Conservation (phyloP, 306 rosid genomes). For the Rubus parviflorus region DNA sequence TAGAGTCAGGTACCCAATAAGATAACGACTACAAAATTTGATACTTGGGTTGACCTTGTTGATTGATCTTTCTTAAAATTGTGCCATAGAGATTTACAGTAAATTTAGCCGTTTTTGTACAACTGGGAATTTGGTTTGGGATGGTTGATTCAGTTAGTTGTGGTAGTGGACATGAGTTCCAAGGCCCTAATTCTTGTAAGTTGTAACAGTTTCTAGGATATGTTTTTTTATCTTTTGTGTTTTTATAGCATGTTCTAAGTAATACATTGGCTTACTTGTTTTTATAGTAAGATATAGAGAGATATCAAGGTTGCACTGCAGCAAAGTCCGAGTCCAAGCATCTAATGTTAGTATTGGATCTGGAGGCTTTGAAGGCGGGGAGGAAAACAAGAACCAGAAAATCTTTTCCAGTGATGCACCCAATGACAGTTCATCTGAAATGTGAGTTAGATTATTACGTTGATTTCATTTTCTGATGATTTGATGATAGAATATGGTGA, state of each 20-base stretch:
- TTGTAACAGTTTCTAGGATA: background rate
- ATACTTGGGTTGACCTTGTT: background rate
- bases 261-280: slow-evolving; percentile 37
- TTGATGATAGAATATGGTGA: slow-evolving; percentile 2
- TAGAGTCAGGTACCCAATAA: background rate
- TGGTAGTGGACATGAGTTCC: background rate
- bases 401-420: slow-evolving; percentile 36
- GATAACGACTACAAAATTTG: background rate
- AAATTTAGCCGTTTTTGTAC: background rate
- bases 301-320: slow-evolving; percentile 33
- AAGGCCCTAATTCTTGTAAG: background rate
- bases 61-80: background rate
- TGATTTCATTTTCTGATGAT: slow-evolving; percentile 13
- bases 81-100: slow-evolving; percentile 3
- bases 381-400: slow-evolving; percentile 44
- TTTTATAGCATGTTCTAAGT: slow-evolving; percentile 19
- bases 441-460: slow-evolving; percentile 51
- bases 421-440: slow-evolving; percentile 46
- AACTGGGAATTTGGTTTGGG: background rate
- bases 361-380: slow-evolving; percentile 58
- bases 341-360: slow-evolving; percentile 74
- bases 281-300: slow-evolving; percentile 60
- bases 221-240: background rate
- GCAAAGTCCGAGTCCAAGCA: slow-evolving; percentile 57
- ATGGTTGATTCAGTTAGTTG: slow-evolving; percentile 11